Base-by-base conservation (phyloP, 495 filamentous ascomycete species). In the Xylaria palmicola region DNA sequence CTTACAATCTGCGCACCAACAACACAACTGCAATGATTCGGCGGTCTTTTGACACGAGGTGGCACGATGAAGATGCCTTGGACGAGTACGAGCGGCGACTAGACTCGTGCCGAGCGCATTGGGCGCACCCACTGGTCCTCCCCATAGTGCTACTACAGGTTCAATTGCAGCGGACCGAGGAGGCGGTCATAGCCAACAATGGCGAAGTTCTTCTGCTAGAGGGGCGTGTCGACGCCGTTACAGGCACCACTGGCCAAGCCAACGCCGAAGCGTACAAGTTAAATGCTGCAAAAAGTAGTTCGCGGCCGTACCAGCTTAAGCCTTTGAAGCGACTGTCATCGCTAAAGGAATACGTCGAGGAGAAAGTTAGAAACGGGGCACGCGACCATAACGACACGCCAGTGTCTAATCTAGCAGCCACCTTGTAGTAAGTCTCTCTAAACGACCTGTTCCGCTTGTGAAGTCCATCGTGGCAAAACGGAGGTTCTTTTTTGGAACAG, bases 41-140 rank as follows among this genome's bases (percentile, higher is more conserved):
- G 44, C 67, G 68, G 27, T 74, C 71, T 1, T 74, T 69, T 50
- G 68, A 74, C 56, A 65, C 71, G 6, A 62, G 64, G 5, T 64
- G 67, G 65, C 69, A 74, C 52, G 65, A 60, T 27, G 59, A 72
- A 13, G 67, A 72, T 36, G 71, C 70, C 3, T 56, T 74, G n/a
- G 65, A 70, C 36, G 69, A 74, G 45, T 74, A 74, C 39, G 69
- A 70, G 40, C 60, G 62, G 34, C 69, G 71, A 3, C 59, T 74
- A n/a, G 67, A 74, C 55, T 67, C 71, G 22, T 72, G 69, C 36
- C 62, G 66, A 34, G 58, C 65, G 15, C 67, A 68, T 13, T 74
- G 71, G 71, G 65, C 69, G 6, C 71, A 74, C 39, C 71, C 71
- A 4, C 62, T 74, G 7, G 65, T 74, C 10, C 62, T 69, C 0